Base-by-base conservation (phyloP, 805 yeast species). In the Wickerhamiella shivajii region DNA sequence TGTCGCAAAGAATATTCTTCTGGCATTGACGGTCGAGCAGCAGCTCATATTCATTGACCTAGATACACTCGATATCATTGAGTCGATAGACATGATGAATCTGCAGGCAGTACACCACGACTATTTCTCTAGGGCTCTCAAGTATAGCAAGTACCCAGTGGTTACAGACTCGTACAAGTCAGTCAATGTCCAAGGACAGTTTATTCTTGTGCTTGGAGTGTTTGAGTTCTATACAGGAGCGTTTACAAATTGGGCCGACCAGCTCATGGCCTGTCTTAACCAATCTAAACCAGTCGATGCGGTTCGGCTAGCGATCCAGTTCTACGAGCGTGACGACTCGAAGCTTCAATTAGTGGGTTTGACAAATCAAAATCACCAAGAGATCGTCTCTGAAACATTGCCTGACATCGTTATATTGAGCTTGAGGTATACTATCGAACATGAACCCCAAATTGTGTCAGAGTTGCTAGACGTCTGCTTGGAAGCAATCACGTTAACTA, bases 161-260 rank as follows among this genome's bases (percentile, higher is more conserved):
- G 41, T 55, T 6, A 45, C 60, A 2, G 60, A 58, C 31, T 51
- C 58, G 1, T 45, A 44, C 20, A 52, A 56, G 22, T 48, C 68
- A 3, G 48, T 65, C 23, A 52, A 45, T 35, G 49, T 58, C 0
- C 59, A 56, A 39, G 68, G 60, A 39, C 62, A 66, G 2, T 61
- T 66, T 15, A 29, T 81, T 0, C 65, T 72, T 44, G 36, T 71
- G 1, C 44, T 74, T 32, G 77, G 77, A 0, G 56, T 60, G 25
- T 63, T 64, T 34, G 74, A 69, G 37, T 46, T 71, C 27, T 56
- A 56, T 5, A 61, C 74, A 2, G 93, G 85, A 0, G 59, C 70
- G 16, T 52, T 71, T 11, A 58, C 71, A 2, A 71, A 66, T 43
- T 81, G 84, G 93, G 80, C 76, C 0, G 85, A 77, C 42, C 57